phyloP scores from a whole-genome alignment of 345 rosid genomes.

The Punica granatum region DNA sequence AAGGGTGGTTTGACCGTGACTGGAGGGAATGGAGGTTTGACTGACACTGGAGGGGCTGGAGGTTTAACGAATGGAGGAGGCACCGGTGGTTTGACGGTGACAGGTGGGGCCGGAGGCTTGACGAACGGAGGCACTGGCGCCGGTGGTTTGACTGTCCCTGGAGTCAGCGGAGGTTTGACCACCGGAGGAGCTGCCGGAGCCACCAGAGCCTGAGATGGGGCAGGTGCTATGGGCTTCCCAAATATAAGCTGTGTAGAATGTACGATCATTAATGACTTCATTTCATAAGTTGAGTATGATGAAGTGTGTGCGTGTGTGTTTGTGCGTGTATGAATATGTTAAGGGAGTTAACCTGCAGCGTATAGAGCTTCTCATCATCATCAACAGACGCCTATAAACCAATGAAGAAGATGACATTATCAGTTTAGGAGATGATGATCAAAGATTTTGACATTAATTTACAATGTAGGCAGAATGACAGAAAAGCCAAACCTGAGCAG shows the following conservation, averaged over 20 bases:
- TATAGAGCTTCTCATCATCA: constrained; percentile 1
- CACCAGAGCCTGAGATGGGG: not conserved
- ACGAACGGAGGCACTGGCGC: not conserved
- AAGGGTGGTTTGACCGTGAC: not conserved
- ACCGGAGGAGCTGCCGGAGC: not conserved
- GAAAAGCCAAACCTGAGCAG: not conserved
- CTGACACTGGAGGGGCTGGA: not conserved
- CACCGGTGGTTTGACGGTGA: not conserved
- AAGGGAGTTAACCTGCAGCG: too few relatives aligned
- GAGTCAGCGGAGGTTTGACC: not conserved
- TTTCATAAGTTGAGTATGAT: too few relatives aligned
- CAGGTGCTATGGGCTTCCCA: not conserved
- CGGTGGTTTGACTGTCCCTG: not conserved
- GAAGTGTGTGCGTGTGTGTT: too few relatives aligned
- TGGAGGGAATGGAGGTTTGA: not conserved
- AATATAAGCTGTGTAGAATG: too few relatives aligned
- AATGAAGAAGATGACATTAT: too few relatives aligned
- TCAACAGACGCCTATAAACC: not conserved
- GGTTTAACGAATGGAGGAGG: not conserved
- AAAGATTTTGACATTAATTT: not conserved
- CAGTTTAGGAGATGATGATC: too few relatives aligned
- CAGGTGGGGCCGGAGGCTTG: not conserved
- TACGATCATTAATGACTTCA: too few relatives aligned
- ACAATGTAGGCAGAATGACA: not conserved
- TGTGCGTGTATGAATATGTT: too few relatives aligned